phyloP scores from a whole-genome alignment of 1,284 basidiomycete species.

The Boletellus dicymbophilus region DNA sequence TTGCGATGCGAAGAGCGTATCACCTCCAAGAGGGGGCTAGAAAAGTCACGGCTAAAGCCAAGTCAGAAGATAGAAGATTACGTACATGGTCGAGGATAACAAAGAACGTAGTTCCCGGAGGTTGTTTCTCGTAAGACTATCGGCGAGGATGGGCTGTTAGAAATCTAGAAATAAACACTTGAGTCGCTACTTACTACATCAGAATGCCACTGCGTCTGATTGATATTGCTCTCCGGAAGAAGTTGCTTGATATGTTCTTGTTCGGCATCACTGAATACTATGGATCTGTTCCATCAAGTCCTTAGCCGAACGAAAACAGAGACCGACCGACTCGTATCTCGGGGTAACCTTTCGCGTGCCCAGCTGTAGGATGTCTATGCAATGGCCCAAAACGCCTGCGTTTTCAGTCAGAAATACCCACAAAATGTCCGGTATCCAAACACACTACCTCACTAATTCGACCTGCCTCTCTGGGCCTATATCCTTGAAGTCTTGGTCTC shows the following conservation, averaged over 20 bases:
- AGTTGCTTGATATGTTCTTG: not conserved
- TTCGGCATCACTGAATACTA: constrained; percentile 26
- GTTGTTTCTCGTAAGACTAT: constrained; percentile 59
- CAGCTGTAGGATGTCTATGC: constrained; percentile 57
- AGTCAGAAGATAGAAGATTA: too few species aligned
- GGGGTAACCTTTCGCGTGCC: constrained; percentile 49
- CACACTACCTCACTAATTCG: constrained; percentile 42
- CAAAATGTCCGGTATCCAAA: not conserved
- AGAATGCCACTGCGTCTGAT: constrained; percentile 45
- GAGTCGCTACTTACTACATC: constrained; percentile 37
- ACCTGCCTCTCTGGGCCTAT: constrained; percentile 50
- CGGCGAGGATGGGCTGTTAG: not conserved
- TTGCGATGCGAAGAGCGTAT: constrained; percentile 62
- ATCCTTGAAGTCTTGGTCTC: constrained; percentile 62
- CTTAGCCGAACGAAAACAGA: too few species aligned
- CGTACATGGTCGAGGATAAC: constrained; percentile 50
- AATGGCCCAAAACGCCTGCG: constrained; percentile 56
- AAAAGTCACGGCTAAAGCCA: not conserved
- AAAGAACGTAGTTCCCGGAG: constrained; percentile 60
- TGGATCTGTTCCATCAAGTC: too few species aligned
- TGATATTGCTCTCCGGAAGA: constrained; percentile 23
- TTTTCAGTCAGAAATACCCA: not conserved
- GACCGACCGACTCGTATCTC: constrained; percentile 57
- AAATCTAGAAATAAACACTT: not conserved
- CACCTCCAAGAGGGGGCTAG: constrained; percentile 41